Evolutionary conservation across 129 eudicot genomes (phyloP), one percentile per base, ranked within the genome.

Genomic region (Rutidosis leptorrhynchoides): DNA sequence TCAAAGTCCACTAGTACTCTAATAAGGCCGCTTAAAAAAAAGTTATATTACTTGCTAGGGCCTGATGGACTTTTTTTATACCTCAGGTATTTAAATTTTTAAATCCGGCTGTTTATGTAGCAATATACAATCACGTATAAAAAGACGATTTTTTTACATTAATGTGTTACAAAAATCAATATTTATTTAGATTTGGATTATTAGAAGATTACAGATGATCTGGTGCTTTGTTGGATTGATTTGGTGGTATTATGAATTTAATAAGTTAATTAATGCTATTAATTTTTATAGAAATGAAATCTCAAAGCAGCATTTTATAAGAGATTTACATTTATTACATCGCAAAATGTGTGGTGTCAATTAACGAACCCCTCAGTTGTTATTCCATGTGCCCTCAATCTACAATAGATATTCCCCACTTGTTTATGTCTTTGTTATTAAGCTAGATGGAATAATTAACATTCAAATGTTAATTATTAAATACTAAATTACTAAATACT

Each of bases 311-410:
- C 80, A 53, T 57, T 70, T 70, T 74, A 57, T 32, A 42, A 65
- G 78, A 74, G 74, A 80, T 80, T 43, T 72, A 35, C 58, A 43
- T 49, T 67, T n/a, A n/a, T n/a, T n/a, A n/a, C n/a, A n/a, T n/a
- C 61, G 72, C 69, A 75, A 73, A 82, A 65, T 70, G 72, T 68
- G 75, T 63, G 76, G 75, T 76, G 77, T 79, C 58, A 69, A 69
- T 58, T 52, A 53, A 27, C 29, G 24, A 77, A 71, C 37, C 43
- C 68, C 68, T 68, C 62, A 12, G 15, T 66, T 70, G 65, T 72
- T 82, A 73, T 58, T 82, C 77, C 94, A 86, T 83, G 94, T 86
- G 88, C 82, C 16, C 73, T 66, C 70, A 83, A 86, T 86, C 94
- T 83, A 86, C 67, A 68, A 72, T 86, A 80, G 94, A 86, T 83